These are phyloP conservation scores for Lunasporangiospora selenospora DNA, from an alignment of 192 early-diverging fungal genomes.

Conservation along the genomic window DNA sequence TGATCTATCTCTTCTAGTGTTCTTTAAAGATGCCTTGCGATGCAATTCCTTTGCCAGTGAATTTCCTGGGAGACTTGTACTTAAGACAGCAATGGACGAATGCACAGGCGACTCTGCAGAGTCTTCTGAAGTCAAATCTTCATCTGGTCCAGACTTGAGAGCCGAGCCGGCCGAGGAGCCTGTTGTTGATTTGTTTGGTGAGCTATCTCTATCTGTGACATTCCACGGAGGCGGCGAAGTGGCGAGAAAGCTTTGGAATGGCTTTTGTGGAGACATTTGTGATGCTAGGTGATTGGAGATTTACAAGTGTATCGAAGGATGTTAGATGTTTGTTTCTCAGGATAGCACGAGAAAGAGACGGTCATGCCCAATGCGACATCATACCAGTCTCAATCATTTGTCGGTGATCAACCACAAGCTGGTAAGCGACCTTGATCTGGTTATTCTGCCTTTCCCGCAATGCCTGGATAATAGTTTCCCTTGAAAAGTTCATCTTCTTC, in stretches of 20 bases:
- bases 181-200: slow-evolving; percentile 35
- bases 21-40: slow-evolving; percentile 42
- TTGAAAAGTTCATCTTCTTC: slow-evolving; percentile 78
- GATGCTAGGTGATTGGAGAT: slow-evolving; percentile 13
- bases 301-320: neutral
- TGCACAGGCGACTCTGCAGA: slow-evolving; percentile 33
- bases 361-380: too few relatives aligned
- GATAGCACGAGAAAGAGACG: too few relatives aligned
- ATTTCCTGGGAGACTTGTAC: slow-evolving; percentile 48
- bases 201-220: slow-evolving; percentile 49
- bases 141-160: slow-evolving; percentile 28
- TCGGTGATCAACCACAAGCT: slow-evolving; percentile 89
- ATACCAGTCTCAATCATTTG: slow-evolving; percentile 68
- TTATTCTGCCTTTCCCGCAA: slow-evolving; percentile 88
- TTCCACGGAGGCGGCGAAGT: slow-evolving; percentile 80
- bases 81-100: slow-evolving; percentile 61
- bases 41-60: slow-evolving; percentile 38
- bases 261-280: slow-evolving; percentile 57
- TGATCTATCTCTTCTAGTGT: slow-evolving; percentile 20
- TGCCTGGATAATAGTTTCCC: slow-evolving; percentile 73
- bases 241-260: slow-evolving; percentile 67
- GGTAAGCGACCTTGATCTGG: slow-evolving; percentile 96
- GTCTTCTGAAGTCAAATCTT: slow-evolving; percentile 24
- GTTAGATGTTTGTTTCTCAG: too few relatives aligned
- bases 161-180: slow-evolving; percentile 39